Evolutionary conservation across 192 early-diverging fungal species (phyloP), one percentile per base, ranked within the genome.

Genomic region (Paraglomus occultum): DNA sequence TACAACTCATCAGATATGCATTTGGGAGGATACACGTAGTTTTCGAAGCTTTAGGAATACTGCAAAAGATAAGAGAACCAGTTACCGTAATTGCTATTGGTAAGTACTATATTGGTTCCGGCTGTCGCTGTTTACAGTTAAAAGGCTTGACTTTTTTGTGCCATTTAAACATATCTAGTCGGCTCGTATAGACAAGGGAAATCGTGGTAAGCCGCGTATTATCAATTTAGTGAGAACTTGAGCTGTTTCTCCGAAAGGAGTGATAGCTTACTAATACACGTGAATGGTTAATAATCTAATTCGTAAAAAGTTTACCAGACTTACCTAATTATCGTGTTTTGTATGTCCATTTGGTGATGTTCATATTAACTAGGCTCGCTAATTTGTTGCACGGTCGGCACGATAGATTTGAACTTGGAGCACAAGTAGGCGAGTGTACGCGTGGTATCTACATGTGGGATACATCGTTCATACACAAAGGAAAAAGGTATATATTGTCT

Each of bases 371-470:
- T 31, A 31, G 31, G 42, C 45, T 69, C 20, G 67, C 52, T 4
- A 69, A 69, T 20, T 12, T 69, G 6, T 55, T 69, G 17, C 53
- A 42, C 10, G 67, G 67, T 20, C 52, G 67, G 14, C 67, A 69
- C 47, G 53, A 69, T 22, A 51, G 67, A 23, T 69, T 69, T 18
- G n/a, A 12, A 9, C 44, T 69, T 22, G 67, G 67, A 17, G 31
- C 67, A 20, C 23, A 54, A 46, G 67, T 69, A 6, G 8, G 46
- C 38, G 39, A 51, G 5, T 69, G 67, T 18, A 69, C 67, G 9
- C 38, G 43, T 10, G 67, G 67, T 46, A 69, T 69, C 8, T 15
- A 69, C 38, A 69, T 69, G 67, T 69, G 67, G 67, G 38, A 48
- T 57, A 55, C 38, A 31, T 51, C 67, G 10, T 69, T 69, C 18